Evolutionary conservation across 208 protist genomes (phyloP), one percentile per base, ranked within the genome.

Genomic region (Trypanosoma platydactyli): DNA sequence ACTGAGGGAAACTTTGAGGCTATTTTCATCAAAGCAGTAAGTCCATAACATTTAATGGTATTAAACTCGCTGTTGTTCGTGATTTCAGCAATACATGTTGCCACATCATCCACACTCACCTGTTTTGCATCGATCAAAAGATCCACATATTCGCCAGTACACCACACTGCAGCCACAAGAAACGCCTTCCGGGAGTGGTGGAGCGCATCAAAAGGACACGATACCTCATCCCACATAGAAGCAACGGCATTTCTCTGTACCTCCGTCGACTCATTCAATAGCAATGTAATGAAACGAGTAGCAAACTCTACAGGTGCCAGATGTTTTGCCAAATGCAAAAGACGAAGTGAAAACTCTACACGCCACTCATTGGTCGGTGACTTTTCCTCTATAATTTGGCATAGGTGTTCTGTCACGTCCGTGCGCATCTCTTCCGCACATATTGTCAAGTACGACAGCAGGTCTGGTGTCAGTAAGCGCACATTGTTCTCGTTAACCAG

Each of bases 81-180:
- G 53, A 97, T 76, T 22, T 83, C 77, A 27, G 71, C 78, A 49
- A 96, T 61, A 57, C 76, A 83, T 40, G 55, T 68, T 35, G 84
- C 82, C 18, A 97, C 77, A 53, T 79, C 64, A 25, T 74, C 62
- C 22, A 61, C 57, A 46, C 27, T 59, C n/a, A 68, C 16, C 13
- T 46, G 22, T 35, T 64, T 75, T 45, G 53, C 29, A 42, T 27
- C 49, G 0, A 88, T 67, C 20, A 99, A 83, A 13, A 95, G 41
- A 57, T 98, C 91, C 7, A 91, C 86, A 76, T 95, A 99, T 83
- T 99, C 98, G 56, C 98, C 98, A 49, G 99, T 87, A 72, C 80
- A 92, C 97, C 97, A 99, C 24, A 98, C 68, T 5, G 84, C 86
- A 16, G 94, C 91, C 56, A 98, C 74, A 24, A 98, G 76, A 60